These are phyloP conservation scores for Zangia roseola DNA, from an alignment of 768 basidiomycete genomes.

Conservation along the genomic window DNA sequence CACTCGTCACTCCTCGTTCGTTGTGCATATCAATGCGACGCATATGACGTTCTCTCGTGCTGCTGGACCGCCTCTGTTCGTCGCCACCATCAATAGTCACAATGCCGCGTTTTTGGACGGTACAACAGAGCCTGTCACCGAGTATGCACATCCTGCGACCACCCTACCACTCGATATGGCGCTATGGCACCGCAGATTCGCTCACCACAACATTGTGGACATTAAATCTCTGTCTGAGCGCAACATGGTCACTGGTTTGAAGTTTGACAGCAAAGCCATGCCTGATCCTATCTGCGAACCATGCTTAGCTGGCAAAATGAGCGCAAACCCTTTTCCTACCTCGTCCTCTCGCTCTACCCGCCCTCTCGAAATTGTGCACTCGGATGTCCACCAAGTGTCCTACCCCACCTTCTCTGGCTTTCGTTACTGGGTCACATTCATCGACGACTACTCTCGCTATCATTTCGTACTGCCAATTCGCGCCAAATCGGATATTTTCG, in stretches of 20 bases:
- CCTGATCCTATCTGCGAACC: too few relatives aligned
- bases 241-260: too few relatives aligned
- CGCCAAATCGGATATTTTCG: too few relatives aligned
- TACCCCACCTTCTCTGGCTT: too few relatives aligned
- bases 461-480: neutral
- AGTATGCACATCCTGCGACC: conserved; percentile 1
- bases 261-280: too few relatives aligned
- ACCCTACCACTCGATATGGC: conserved; percentile 11
- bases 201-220: conserved; percentile 28
- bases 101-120: conserved; percentile 23
- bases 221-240: conserved; percentile 12
- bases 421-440: too few relatives aligned
- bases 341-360: too few relatives aligned
- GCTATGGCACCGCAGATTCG: conserved; percentile 28
- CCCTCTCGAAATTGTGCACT: too few relatives aligned
- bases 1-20: conserved; percentile 1
- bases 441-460: neutral
- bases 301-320: too few relatives aligned
- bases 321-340: too few relatives aligned
- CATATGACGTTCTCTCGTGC: neutral
- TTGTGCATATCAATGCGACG: conserved; percentile 3
- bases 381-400: too few relatives aligned
- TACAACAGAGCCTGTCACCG: neutral
- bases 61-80: conserved; percentile 1
- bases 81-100: conserved; percentile 7